Evolutionary conservation across 2,329 filamentous ascomycete genomes (phyloP).

Genomic region (Xylariaceae sp.): DNA sequence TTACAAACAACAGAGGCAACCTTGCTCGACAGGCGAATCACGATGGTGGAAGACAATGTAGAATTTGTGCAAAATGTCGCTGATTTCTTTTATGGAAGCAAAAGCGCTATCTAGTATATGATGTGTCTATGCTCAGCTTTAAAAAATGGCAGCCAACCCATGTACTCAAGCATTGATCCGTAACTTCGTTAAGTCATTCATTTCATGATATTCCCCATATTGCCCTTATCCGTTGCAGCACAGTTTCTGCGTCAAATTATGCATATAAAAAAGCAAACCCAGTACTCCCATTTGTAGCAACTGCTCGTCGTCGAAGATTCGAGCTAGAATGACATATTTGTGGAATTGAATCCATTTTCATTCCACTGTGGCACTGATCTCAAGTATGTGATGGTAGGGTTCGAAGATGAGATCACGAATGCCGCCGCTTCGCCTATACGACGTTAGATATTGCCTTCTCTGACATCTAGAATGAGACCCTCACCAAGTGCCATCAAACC

Average conservation of each 20-base stretch:
- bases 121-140: too few species aligned
- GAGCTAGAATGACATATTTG: conserved; percentile 2
- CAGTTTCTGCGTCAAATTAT: too few species aligned
- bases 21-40: too few species aligned
- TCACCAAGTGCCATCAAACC: conserved; percentile 29
- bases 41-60: neutral
- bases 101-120: neutral
- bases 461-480: neutral
- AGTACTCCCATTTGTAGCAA: conserved; percentile 1
- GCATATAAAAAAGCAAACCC: neutral
- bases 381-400: neutral
- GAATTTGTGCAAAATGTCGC: neutral
- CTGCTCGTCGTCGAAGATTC: neutral
- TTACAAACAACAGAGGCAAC: too few species aligned
- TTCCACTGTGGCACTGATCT: conserved; percentile 3
- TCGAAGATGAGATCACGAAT: conserved; percentile 23
- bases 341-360: neutral
- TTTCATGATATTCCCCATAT: too few species aligned
- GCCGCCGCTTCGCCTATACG: conserved; percentile 26
- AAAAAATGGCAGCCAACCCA: too few species aligned
- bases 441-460: neutral
- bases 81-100: neutral
- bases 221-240: too few species aligned
- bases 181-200: neutral
- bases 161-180: neutral